Percentiles rank a stretch among this genome's conserved stretches.
These are phyloP conservation scores for Triticum dicoccoides DNA, from an alignment of 176 grass and related monocot species.

Conservation along the genomic window DNA sequence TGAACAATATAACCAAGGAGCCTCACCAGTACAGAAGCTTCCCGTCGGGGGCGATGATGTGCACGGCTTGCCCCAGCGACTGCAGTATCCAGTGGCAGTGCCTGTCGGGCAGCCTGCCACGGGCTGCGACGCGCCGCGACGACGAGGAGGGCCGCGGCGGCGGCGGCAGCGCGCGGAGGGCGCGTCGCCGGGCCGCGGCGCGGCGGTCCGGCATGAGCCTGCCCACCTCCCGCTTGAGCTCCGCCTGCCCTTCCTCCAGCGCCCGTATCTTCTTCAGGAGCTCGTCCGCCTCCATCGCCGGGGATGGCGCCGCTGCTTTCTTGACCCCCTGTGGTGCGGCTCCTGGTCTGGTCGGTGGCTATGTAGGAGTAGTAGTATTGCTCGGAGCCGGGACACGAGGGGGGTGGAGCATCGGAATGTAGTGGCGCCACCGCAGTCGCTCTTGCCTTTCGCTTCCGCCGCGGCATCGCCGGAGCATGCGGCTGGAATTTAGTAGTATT, in stretches of 20 bases:
- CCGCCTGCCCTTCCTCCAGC: slow-evolving; percentile 65
- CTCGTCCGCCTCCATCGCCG: slow-evolving; percentile 44
- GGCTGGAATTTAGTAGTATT: too few relatives aligned
- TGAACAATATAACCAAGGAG: not conserved
- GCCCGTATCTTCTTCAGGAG: slow-evolving; percentile 65
- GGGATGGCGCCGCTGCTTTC: not conserved
- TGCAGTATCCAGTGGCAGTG: slow-evolving; percentile 69
- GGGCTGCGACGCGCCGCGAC: slow-evolving; percentile 34
- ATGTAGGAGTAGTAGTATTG: not conserved
- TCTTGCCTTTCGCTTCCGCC: not conserved
- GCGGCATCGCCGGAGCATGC: not conserved
- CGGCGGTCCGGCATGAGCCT: slow-evolving; percentile 33
- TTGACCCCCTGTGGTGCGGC: too few relatives aligned
- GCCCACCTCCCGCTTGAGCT: slow-evolving; percentile 60
- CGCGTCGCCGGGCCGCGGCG: slow-evolving; percentile 28
- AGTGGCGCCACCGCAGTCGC: not conserved
- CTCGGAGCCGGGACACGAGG: too few relatives aligned
- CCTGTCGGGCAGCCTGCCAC: slow-evolving; percentile 51
- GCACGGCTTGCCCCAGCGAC: slow-evolving; percentile 81
- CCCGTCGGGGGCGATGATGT: slow-evolving; percentile 58
- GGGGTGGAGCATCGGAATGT: too few relatives aligned
- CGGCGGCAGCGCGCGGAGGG: slow-evolving; percentile 28
- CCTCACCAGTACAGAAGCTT: slow-evolving; percentile 75
- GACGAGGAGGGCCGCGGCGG: not conserved
- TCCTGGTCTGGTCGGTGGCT: not conserved